Evolutionary conservation across 352 stramenopile species (phyloP).

Genomic region (Globisporangium ultimum): DNA sequence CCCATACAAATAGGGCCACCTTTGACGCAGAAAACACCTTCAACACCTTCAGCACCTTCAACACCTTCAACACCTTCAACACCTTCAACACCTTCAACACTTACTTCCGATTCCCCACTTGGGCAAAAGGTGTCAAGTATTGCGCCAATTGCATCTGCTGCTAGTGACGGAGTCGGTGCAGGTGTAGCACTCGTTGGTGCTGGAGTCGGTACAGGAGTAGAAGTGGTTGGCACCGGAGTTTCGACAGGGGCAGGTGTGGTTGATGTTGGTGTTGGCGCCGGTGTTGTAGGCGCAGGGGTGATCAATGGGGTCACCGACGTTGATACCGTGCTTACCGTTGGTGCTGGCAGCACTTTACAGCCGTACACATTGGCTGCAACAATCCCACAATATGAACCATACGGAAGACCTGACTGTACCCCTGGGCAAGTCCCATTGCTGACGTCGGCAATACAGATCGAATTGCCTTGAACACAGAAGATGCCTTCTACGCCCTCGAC

Average conservation of each 20-base stretch:
- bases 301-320: neutral
- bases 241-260: neutral
- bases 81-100: conserved; percentile 16
- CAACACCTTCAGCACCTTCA: conserved; percentile 14
- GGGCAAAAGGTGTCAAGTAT: neutral
- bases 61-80: conserved; percentile 19
- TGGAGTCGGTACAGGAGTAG: no score
- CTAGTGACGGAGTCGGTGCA: neutral
- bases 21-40: conserved; percentile 20
- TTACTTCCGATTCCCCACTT: conserved; percentile 4
- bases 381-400: conserved; percentile 18
- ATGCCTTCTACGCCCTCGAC: conserved; percentile 19
- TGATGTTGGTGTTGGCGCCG: neutral
- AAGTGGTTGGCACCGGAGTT: no score
- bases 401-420: conserved; percentile 12
- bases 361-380: conserved; percentile 16
- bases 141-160: neutral
- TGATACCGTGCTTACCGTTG: conserved; percentile 1
- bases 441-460: conserved; percentile 14
- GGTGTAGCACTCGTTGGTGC: no score
- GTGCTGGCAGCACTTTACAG: conserved; percentile 11
- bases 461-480: conserved; percentile 14
- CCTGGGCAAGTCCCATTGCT: conserved; percentile 10
- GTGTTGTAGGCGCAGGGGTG: neutral
- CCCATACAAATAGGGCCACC: conserved; percentile 16